phyloP scores from a whole-genome alignment of 768 basidiomycete species.

The Podaxis sp. region DNA sequence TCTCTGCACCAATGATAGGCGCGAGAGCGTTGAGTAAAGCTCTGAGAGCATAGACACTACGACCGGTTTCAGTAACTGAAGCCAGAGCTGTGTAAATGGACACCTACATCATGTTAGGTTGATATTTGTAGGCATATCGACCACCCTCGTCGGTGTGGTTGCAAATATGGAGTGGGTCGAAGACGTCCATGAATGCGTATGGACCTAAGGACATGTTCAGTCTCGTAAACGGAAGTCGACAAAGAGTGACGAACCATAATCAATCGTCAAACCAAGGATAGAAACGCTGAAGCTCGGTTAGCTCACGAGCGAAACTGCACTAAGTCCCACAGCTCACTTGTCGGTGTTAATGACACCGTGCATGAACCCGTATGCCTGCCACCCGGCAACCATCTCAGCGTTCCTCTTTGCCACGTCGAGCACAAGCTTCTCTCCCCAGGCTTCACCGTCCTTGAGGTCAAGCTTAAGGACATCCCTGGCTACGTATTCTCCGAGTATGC shows the following conservation, averaged over 20 bases:
- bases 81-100: not conserved
- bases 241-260: conserved; percentile 51
- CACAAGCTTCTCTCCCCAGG: conserved; percentile 73
- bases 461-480: conserved; percentile 55
- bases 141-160: conserved; percentile 83
- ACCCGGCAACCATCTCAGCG: conserved; percentile 89
- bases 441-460: conserved; percentile 41
- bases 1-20: conserved; percentile 84
- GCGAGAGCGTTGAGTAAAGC: conserved; percentile 76
- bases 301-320: not conserved
- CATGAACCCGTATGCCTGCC: conserved; percentile 96
- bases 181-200: conserved; percentile 95
- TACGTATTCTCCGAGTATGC: conserved; percentile 77
- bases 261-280: conserved; percentile 72
- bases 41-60: conserved; percentile 74
- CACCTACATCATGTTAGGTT: conserved; percentile 78
- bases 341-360: conserved; percentile 98
- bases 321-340: conserved; percentile 50
- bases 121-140: conserved; percentile 75
- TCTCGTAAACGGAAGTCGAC: not conserved
- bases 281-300: conserved; percentile 51
- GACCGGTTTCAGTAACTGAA: conserved; percentile 2
- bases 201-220: conserved; percentile 50
- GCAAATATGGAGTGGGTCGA: conserved; percentile 81
- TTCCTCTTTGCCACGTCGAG: conserved; percentile 82